phyloP scores from a whole-genome alignment of 257 asterid genomes.

The Gardenia jasminoides region DNA sequence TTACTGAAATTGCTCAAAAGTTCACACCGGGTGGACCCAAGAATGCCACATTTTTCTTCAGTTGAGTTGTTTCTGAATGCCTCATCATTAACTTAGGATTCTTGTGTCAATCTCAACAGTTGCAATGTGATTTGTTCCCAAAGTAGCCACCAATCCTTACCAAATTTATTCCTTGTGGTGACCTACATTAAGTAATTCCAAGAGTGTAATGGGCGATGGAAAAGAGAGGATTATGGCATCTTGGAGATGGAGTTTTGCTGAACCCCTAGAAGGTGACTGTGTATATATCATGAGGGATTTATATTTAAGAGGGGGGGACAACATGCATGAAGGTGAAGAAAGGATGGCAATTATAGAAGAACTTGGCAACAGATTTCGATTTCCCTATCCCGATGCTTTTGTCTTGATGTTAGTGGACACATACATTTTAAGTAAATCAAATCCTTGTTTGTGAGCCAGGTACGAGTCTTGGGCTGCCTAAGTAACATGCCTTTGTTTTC shows the following conservation, averaged over 20 bases:
- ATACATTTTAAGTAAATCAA: not conserved
- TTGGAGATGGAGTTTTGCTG: slow-evolving; percentile 55
- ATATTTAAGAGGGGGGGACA: slow-evolving; percentile 26
- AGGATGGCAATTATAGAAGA: slow-evolving; percentile 22
- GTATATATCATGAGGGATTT: slow-evolving; percentile 3
- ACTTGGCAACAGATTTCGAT: slow-evolving; percentile 8
- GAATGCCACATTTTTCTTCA: not conserved
- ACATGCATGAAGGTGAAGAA: slow-evolving; percentile 22
- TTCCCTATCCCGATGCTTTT: slow-evolving; percentile 33
- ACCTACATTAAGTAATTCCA: slow-evolving; percentile 33
- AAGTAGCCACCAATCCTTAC: slow-evolving; percentile 35
- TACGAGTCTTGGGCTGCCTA: not conserved
- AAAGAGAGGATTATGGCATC: slow-evolving; percentile 31
- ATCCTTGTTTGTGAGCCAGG: not conserved
- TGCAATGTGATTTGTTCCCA: slow-evolving; percentile 32
- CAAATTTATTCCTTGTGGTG: slow-evolving; percentile 7
- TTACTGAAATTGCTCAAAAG: not conserved
- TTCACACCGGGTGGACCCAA: slow-evolving; percentile 15
- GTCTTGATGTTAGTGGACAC: slow-evolving; percentile 39
- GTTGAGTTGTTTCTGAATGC: not conserved
- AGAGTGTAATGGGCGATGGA: slow-evolving; percentile 19
- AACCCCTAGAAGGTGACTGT: slow-evolving; percentile 2
- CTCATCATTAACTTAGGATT: slow-evolving; percentile 47
- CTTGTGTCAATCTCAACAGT: slow-evolving; percentile 14
- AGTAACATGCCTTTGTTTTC: not conserved